phyloP scores from a whole-genome alignment of 2,329 filamentous ascomycete species.

The Microcera coccophila region DNA sequence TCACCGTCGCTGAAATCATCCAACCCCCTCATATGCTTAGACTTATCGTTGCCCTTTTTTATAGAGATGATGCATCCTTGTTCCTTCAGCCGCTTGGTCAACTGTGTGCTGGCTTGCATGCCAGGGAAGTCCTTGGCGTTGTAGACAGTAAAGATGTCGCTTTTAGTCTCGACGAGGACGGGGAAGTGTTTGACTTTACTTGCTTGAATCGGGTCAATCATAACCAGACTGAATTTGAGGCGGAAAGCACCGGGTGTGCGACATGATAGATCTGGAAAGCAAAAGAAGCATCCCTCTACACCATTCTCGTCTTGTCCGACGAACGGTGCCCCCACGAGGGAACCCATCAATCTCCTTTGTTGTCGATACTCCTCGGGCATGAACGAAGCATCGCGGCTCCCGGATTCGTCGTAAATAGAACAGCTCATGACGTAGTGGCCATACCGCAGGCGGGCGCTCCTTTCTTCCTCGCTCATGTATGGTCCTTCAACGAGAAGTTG shows the following conservation, averaged over 20 bases:
- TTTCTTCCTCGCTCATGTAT: slow-evolving; percentile 51
- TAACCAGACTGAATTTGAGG: slow-evolving; percentile 69
- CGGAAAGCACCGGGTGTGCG: slow-evolving; percentile 73
- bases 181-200: slow-evolving; percentile 45
- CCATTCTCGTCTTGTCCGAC: slow-evolving; percentile 70
- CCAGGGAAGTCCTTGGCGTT: slow-evolving; percentile 84
- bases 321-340: slow-evolving; percentile 71
- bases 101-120: slow-evolving; percentile 71
- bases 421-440: slow-evolving; percentile 71
- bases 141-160: slow-evolving; percentile 72
- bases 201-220: slow-evolving; percentile 59
- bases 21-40: slow-evolving; percentile 33
- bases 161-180: slow-evolving; percentile 53
- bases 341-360: slow-evolving; percentile 75
- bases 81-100: slow-evolving; percentile 70
- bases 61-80: slow-evolving; percentile 82
- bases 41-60: slow-evolving; percentile 77
- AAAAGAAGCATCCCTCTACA: slow-evolving; percentile 76
- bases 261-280: slow-evolving; percentile 78
- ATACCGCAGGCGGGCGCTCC: slow-evolving; percentile 49
- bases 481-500: slow-evolving; percentile 64
- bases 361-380: slow-evolving; percentile 69
- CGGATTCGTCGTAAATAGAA: slow-evolving; percentile 68
- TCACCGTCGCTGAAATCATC: slow-evolving; percentile 47
- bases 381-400: slow-evolving; percentile 62